Evolutionary conservation across 163 green algal species (phyloP), one percentile per base, ranked within the genome.

Genomic region (Scenedesmus sp.): DNA sequence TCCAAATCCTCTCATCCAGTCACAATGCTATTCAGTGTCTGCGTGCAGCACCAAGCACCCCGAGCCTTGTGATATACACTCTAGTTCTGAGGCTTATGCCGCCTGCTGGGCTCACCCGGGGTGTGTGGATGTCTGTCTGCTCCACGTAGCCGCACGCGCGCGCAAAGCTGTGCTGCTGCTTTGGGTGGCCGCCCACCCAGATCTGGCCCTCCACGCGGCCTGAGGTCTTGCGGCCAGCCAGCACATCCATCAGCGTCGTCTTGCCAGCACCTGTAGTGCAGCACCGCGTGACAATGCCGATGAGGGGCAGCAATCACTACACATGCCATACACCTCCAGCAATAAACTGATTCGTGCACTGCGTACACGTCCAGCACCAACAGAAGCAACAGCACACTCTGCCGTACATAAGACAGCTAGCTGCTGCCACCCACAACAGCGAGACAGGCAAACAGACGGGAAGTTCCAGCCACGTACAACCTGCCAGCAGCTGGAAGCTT

Each of bases 241-340:
- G 84, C 88, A 94, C 88, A 52, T 94, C 92, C 93, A 98, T 94
- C 77, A 98, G 92, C 0, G 97, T 98, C 1, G 96, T 98, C 95
- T 98, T 98, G 90, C 97, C 96, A 1, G 96, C 96, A 34, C 96
- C 96, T 93, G 86, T 10, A 91, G 4, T 34, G 2, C 73, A 91
- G 9, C 26, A 83, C 59, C 46, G 7, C 62, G 62, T 73, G 62
- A 23, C 12, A 13, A 73, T 15, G 15, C 12, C 62, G 34, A 73
- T 73, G 62, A 15, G 12, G 12, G 62, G 62, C 62, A 73, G 62
- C 12, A 8, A 82, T 54, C 20, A 26, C 12, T 9, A 82, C 73
- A 82, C 62, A 70, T 15, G 13, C 62, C 62, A 70, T 15, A 70
- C 62, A 12, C 34, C 34, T 46, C 34, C 34, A 46, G 34, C 34